Conservation (phyloP, 1,139 yeast genomes). For the Debaryomyces nepalensis region DNA sequence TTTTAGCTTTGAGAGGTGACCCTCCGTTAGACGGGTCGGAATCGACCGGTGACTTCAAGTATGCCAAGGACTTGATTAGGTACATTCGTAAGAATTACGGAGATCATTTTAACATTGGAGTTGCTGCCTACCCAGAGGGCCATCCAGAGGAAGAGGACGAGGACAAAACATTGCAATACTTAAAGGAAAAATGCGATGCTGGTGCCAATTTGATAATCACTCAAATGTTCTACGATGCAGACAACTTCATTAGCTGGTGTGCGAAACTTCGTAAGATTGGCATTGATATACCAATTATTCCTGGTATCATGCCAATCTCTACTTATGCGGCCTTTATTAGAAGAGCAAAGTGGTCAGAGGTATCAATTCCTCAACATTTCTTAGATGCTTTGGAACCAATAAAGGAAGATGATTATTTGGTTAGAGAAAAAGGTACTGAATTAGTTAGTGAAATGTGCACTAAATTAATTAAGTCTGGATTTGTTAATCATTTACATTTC, state of each 20-base stretch:
- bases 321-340: conserved; percentile 91
- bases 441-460: conserved; percentile 85
- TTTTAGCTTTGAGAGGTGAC: conserved; percentile 81
- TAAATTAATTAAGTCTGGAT: conserved; percentile 70
- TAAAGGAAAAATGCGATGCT: conserved; percentile 54
- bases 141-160: conserved; percentile 78
- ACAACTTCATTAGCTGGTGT: conserved; percentile 85
- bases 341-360: conserved; percentile 93
- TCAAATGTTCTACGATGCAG: conserved; percentile 67
- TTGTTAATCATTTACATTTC: conserved; percentile 85
- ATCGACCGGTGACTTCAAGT: conserved; percentile 71
- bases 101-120: conserved; percentile 71
- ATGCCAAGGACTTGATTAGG: conserved; percentile 67
- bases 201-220: conserved; percentile 54
- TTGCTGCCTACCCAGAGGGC: conserved; percentile 79
- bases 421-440: conserved; percentile 84
- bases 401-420: conserved; percentile 87
- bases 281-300: conserved; percentile 85
- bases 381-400: conserved; percentile 75
- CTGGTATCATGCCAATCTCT: conserved; percentile 98
- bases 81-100: conserved; percentile 62
- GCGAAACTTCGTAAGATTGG: conserved; percentile 70
- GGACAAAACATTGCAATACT: conserved; percentile 74
- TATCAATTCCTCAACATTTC: conserved; percentile 76
- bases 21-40: conserved; percentile 73